phyloP scores from a whole-genome alignment of 2,329 filamentous ascomycete species.

The Aureobasidium pullulans region DNA sequence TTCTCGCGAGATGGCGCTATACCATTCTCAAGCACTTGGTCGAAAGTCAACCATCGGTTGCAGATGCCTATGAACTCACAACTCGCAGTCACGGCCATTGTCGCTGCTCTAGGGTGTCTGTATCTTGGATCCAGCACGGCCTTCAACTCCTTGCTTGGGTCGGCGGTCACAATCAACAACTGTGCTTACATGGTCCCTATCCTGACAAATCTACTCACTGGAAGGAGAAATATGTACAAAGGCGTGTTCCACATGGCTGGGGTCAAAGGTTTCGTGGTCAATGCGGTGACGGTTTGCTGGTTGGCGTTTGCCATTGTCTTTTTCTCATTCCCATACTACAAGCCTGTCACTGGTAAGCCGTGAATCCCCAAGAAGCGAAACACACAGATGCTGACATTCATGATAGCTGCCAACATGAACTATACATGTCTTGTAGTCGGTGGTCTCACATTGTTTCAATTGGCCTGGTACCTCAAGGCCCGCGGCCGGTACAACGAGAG shows the following conservation, averaged over 20 bases:
- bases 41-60: constrained; percentile 2
- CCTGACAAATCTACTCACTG: constrained; percentile 5
- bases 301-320: constrained; percentile 36
- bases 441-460: constrained; percentile 31
- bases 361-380: neutral
- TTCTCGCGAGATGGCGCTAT: constrained; percentile 37
- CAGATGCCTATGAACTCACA: constrained; percentile 17
- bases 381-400: neutral
- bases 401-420: constrained; percentile 37
- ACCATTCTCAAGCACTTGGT: constrained; percentile 12
- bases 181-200: constrained; percentile 3
- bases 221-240: constrained; percentile 5
- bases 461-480: constrained; percentile 38
- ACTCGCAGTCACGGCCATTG: constrained; percentile 13
- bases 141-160: constrained; percentile 15
- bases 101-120: constrained; percentile 16
- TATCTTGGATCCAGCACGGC: constrained; percentile 15
- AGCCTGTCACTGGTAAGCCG: constrained; percentile 27
- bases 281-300: constrained; percentile 5
- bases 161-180: constrained; percentile 7
- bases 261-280: neutral
- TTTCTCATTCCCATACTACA: constrained; percentile 39
- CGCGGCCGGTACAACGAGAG: constrained; percentile 32
- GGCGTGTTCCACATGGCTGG: constrained; percentile 6
- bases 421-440: constrained; percentile 44